A percentile compares a stretch with the other conserved stretches of the same genome.
Evolutionary conservation across 768 basidiomycete genomes (phyloP).

Genomic region (Suillus plorans): DNA sequence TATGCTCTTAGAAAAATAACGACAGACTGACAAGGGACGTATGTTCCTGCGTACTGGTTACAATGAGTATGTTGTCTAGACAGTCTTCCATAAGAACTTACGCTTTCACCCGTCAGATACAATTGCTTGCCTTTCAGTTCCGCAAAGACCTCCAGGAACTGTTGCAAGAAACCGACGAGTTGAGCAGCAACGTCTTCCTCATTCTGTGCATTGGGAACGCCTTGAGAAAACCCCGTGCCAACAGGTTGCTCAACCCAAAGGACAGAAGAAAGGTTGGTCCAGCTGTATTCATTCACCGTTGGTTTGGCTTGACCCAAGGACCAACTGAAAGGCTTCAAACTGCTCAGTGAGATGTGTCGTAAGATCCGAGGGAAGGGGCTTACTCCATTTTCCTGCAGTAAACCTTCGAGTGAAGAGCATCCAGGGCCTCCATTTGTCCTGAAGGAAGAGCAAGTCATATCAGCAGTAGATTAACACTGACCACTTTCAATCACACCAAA

Average conservation of each 20-base stretch:
- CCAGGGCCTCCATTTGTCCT: slow-evolving; percentile 86
- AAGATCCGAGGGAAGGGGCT: slow-evolving; percentile 21
- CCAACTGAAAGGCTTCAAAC: slow-evolving; percentile 65
- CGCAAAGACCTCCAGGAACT: slow-evolving; percentile 72
- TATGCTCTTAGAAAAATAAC: not conserved
- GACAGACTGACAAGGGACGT: slow-evolving; percentile 50
- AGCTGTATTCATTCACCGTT: slow-evolving; percentile 64
- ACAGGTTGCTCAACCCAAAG: slow-evolving; percentile 80
- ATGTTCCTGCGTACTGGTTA: slow-evolving; percentile 69
- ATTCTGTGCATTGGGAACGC: slow-evolving; percentile 58
- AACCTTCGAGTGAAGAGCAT: slow-evolving; percentile 70
- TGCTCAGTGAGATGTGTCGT: slow-evolving; percentile 19
- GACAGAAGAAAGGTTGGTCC: slow-evolving; percentile 78
- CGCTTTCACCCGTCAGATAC: slow-evolving; percentile 73
- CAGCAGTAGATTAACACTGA: not conserved
- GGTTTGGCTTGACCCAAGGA: slow-evolving; percentile 60
- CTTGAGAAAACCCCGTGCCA: slow-evolving; percentile 77
- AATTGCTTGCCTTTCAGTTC: slow-evolving; percentile 74
- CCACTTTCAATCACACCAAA: slow-evolving; percentile 47
- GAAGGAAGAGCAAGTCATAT: not conserved
- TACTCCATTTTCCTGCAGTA: slow-evolving; percentile 76
- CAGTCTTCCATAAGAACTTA: slow-evolving; percentile 33
- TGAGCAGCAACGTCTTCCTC: slow-evolving; percentile 59
- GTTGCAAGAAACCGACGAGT: slow-evolving; percentile 59
- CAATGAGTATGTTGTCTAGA: not conserved